Conservation (phyloP, 106 monocot species). For the Dendrobium chrysotoxum region DNA sequence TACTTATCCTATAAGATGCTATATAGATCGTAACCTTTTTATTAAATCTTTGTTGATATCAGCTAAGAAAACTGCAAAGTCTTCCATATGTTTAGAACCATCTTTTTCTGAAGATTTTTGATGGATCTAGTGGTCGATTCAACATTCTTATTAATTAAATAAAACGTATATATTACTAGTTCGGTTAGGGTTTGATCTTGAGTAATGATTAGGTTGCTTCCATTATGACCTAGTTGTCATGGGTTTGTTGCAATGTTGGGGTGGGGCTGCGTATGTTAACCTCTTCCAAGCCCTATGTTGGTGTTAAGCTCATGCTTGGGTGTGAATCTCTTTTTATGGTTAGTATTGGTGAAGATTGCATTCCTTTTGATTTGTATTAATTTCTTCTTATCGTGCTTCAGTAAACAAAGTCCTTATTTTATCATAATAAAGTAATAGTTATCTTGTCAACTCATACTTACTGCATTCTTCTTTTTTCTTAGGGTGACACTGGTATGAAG, state of each 20-base stretch:
- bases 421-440: background rate
- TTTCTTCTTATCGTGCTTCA: background rate
- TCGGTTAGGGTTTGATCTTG: background rate
- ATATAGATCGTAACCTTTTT: background rate
- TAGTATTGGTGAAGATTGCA: background rate
- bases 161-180: background rate
- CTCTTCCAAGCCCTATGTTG: background rate
- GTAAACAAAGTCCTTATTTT: background rate
- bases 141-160: background rate
- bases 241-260: background rate
- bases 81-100: background rate
- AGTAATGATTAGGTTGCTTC: background rate
- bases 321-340: background rate
- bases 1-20: background rate
- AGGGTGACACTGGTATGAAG: conserved; percentile 92
- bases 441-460: background rate
- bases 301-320: background rate
- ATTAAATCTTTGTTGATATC: background rate
- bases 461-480: conserved; percentile 6
- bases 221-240: background rate
- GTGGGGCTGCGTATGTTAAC: background rate
- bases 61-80: background rate
- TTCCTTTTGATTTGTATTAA: background rate
- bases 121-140: background rate
- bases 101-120: background rate